Evolutionary conservation across 2,329 filamentous ascomycete genomes (phyloP).

Genomic region (Fusarium paranaense): DNA sequence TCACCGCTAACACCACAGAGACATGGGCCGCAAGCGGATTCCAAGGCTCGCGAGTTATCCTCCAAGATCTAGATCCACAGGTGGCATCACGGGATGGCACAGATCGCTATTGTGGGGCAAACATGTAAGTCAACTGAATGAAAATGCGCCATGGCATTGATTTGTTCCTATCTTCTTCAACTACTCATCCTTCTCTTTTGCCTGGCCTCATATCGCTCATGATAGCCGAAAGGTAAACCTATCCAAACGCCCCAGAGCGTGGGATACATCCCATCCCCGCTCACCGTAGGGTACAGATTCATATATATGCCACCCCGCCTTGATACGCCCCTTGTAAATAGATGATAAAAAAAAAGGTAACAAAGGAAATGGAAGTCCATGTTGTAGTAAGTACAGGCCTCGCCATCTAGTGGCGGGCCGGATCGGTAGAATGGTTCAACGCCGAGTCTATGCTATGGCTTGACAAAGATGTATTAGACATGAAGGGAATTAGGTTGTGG

Average conservation of each 20-base stretch:
- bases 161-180: constrained; percentile 38
- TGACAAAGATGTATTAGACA: constrained; percentile 45
- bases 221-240: constrained; percentile 39
- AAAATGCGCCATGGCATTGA: constrained; percentile 41
- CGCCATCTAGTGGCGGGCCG: constrained; percentile 31
- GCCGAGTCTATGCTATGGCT: constrained; percentile 50
- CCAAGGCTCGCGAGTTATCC: too few relatives aligned
- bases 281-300: constrained; percentile 37
- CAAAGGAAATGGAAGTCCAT: constrained; percentile 41
- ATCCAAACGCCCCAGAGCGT: constrained; percentile 44
- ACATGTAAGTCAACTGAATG: constrained; percentile 10
- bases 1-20: too few relatives aligned
- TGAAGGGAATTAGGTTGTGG: constrained; percentile 40
- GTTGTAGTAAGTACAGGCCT: constrained; percentile 44
- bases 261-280: constrained; percentile 32
- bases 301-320: constrained; percentile 38
- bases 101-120: neutral
- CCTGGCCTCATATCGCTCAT: constrained; percentile 42
- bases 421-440: constrained; percentile 42
- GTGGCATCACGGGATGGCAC: neutral
- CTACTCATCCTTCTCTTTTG: constrained; percentile 40
- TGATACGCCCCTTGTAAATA: constrained; percentile 45
- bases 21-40: too few relatives aligned
- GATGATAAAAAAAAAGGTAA: constrained; percentile 28
- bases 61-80: neutral